Evolutionary conservation across 345 rosid genomes (phyloP).

Genomic region (Cardamine occulta): DNA sequence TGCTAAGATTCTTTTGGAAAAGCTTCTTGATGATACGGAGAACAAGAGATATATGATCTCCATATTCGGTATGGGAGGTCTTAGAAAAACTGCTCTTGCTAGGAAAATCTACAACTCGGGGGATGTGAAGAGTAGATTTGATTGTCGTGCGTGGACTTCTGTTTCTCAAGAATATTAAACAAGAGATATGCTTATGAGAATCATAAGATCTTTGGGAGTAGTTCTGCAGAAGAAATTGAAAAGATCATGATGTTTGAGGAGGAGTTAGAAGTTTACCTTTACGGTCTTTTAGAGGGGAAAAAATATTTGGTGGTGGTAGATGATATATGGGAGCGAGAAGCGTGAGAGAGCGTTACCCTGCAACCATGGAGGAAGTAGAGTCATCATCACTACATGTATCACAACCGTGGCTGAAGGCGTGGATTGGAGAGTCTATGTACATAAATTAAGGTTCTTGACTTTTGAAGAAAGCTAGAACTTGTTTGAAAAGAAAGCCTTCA

Average conservation of each 20-base stretch:
- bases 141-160: constrained; percentile 20
- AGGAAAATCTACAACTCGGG: constrained; percentile 9
- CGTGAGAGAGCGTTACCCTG: not conserved
- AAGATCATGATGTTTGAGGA: not conserved
- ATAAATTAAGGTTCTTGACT: constrained; percentile 26
- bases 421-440: constrained; percentile 4
- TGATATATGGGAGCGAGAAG: not conserved
- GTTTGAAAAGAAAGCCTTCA: constrained; percentile 24
- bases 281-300: too few relatives aligned
- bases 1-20: constrained; percentile 7
- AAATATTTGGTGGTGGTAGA: too few relatives aligned
- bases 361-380: not conserved
- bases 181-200: constrained; percentile 22
- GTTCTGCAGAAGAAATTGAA: not conserved
- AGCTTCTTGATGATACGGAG: constrained; percentile 4
- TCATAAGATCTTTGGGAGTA: constrained; percentile 26
- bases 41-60: not conserved
- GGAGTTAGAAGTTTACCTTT: not conserved
- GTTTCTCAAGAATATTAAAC: constrained; percentile 33
- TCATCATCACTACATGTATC: constrained; percentile 26
- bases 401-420: constrained; percentile 6
- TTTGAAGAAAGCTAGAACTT: not conserved
- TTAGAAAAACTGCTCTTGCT: constrained; percentile 36
- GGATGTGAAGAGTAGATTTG: not conserved
- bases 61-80: constrained; percentile 39